phyloP scores from a whole-genome alignment of 371 early-diverging fungal genomes.

The Circinella umbellata region DNA sequence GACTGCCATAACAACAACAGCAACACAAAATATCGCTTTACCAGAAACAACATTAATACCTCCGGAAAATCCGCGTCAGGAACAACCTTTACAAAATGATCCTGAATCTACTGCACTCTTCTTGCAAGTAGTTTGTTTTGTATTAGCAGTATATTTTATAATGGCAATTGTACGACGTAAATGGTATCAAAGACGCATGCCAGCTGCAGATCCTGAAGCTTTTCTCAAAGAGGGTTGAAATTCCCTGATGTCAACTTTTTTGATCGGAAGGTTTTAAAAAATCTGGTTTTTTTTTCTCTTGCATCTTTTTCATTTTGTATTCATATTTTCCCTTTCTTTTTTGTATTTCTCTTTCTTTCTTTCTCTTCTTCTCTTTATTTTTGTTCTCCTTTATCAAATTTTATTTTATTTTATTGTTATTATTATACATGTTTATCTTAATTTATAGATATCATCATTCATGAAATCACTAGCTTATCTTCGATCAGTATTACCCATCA shows the following conservation, averaged over 20 bases:
- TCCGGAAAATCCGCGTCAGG: not conserved
- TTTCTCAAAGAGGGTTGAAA: constrained; percentile 3
- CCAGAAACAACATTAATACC: constrained; percentile 9
- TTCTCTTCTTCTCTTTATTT: constrained; percentile 2
- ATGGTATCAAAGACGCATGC: constrained; percentile 9
- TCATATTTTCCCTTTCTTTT: not conserved
- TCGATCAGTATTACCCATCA: constrained; percentile 7
- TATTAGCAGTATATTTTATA: constrained; percentile 31
- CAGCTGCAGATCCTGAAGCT: constrained; percentile 3
- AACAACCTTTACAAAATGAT: constrained; percentile 9
- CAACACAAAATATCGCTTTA: not conserved
- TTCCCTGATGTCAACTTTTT: not conserved
- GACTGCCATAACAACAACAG: not conserved
- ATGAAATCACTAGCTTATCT: constrained; percentile 21
- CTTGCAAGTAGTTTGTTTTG: constrained; percentile 27
- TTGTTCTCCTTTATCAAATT: no score
- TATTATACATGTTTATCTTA: no score
- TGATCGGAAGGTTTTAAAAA: constrained; percentile 5
- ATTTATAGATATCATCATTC: constrained; percentile 1
- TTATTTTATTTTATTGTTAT: no score
- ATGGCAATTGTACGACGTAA: constrained; percentile 28
- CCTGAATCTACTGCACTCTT: constrained; percentile 32
- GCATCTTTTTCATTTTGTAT: constrained; percentile 1
- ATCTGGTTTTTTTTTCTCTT: constrained; percentile 7
- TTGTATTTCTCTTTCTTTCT: constrained; percentile 7